Evolutionary conservation across 2,329 filamentous ascomycete species (phyloP).

Genomic region (Akanthomyces lecanii): DNA sequence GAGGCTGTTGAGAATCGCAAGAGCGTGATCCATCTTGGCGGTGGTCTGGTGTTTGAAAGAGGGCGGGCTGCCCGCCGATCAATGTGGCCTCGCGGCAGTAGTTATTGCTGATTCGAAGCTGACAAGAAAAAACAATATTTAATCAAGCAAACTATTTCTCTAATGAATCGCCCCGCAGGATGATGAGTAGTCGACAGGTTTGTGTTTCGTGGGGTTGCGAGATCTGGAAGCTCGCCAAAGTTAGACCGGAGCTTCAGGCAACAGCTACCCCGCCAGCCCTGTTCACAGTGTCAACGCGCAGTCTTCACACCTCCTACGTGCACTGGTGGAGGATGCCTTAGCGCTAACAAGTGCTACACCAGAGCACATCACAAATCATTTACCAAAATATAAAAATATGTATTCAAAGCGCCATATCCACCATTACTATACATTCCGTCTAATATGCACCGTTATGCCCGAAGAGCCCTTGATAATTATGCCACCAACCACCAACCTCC

Average conservation of each 20-base stretch:
- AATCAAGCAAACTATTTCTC: not conserved
- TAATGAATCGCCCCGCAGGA: not conserved
- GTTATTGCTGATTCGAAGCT: not conserved
- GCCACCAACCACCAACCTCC: not conserved
- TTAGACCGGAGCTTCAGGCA: slow-evolving; percentile 9
- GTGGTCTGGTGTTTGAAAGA: not conserved
- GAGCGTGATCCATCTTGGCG: slow-evolving; percentile 30
- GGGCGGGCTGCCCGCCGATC: slow-evolving; percentile 1
- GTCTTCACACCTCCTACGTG: no score
- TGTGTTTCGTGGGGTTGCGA: slow-evolving; percentile 11
- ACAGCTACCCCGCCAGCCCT: slow-evolving; percentile 1
- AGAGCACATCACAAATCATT: not conserved
- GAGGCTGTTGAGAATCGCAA: slow-evolving; percentile 38
- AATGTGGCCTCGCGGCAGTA: not conserved
- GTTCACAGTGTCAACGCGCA: not conserved
- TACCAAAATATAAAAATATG: not conserved
- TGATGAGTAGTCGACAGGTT: not conserved
- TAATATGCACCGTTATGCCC: not conserved
- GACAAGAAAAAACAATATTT: not conserved
- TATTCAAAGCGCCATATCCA: not conserved
- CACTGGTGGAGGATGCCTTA: not conserved
- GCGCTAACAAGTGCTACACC: not conserved
- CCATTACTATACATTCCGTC: slow-evolving; percentile 13
- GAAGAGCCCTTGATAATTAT: not conserved
- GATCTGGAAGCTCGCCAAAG: slow-evolving; percentile 1